Percentiles rank a stretch among this genome's conserved stretches.
These are phyloP conservation scores for Avena eriantha DNA, from an alignment of 176 grass and related monocot genomes.

Conservation along the genomic window DNA sequence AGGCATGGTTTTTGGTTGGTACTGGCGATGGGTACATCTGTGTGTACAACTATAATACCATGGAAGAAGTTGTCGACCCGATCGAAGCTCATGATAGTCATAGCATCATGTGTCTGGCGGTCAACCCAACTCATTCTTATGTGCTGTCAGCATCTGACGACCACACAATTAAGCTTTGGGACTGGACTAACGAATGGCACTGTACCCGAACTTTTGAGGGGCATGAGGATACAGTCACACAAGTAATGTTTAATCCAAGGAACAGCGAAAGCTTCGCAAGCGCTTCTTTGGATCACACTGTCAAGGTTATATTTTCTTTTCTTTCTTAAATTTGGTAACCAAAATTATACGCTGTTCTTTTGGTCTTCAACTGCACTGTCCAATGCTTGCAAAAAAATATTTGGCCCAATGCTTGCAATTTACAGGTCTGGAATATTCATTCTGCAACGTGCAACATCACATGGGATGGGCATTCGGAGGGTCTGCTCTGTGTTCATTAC, in stretches of 20 bases:
- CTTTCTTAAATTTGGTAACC: not conserved
- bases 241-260: slow-evolving; percentile 67
- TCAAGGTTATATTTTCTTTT: not conserved
- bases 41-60: not conserved
- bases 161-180: slow-evolving; percentile 73
- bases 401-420: not conserved
- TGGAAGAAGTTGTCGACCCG: not conserved
- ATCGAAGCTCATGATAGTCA: not conserved
- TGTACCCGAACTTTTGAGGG: slow-evolving; percentile 70
- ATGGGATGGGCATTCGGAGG: not conserved
- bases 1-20: not conserved
- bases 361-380: too few relatives aligned
- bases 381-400: too few relatives aligned
- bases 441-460: not conserved
- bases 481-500: not conserved
- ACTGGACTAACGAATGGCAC: slow-evolving; percentile 63
- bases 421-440: not conserved
- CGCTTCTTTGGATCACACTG: slow-evolving; percentile 34
- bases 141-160: slow-evolving; percentile 25
- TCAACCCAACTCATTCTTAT: not conserved
- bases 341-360: not conserved
- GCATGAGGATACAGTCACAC: slow-evolving; percentile 57
- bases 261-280: slow-evolving; percentile 56
- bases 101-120: not conserved
- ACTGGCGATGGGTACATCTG: not conserved